phyloP scores from a whole-genome alignment of 495 filamentous ascomycete species.

The Neurospora terricola region DNA sequence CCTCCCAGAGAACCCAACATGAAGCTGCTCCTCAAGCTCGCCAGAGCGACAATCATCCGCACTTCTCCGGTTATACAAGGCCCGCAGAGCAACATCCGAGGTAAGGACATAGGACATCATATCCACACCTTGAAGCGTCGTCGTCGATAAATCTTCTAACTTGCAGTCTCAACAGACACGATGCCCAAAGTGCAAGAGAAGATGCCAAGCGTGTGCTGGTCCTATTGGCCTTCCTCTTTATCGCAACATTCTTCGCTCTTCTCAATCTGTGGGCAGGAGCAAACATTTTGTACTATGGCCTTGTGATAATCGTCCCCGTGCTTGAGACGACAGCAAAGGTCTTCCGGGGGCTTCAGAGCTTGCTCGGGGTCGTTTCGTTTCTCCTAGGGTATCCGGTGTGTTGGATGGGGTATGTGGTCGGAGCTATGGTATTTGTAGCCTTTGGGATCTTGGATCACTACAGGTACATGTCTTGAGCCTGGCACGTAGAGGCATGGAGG shows the following conservation, averaged over 20 bases:
- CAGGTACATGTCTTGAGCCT: too few relatives aligned
- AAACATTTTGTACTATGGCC: not conserved
- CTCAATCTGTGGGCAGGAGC: not conserved
- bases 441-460: too few relatives aligned
- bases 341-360: not conserved
- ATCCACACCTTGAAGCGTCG: not conserved
- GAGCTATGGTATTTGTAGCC: too few relatives aligned
- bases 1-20: not conserved
- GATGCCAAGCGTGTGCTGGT: not conserved
- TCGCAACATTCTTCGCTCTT: not conserved
- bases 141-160: not conserved
- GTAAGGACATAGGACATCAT: not conserved
- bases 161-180: not conserved
- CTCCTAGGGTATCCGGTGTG: not conserved
- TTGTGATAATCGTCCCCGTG: not conserved
- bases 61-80: not conserved
- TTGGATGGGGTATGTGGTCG: not conserved
- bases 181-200: not conserved
- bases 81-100: not conserved
- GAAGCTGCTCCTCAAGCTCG: not conserved
- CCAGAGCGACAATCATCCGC: not conserved
- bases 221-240: not conserved
- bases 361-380: not conserved
- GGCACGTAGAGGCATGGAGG: too few relatives aligned
- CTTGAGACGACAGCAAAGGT: not conserved